phyloP scores from a whole-genome alignment of 371 early-diverging fungal genomes.

The Lichtheimia ornata region DNA sequence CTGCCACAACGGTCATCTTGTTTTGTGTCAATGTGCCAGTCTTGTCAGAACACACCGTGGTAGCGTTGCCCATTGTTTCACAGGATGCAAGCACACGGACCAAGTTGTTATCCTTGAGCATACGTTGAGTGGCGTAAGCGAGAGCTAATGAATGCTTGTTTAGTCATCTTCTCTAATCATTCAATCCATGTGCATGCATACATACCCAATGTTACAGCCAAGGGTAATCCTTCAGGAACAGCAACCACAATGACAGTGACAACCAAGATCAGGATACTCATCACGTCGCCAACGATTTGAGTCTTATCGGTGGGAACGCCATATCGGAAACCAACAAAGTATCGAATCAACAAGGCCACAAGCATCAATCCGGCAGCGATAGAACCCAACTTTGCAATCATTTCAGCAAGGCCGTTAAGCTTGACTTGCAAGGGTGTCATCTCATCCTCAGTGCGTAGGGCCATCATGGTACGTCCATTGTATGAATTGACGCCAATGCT shows the following conservation, averaged over 20 bases:
- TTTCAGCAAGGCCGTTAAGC: conserved; percentile 66
- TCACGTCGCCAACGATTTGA: conserved; percentile 46
- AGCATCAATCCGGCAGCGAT: conserved; percentile 72
- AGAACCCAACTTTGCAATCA: conserved; percentile 71
- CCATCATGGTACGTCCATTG: conserved; percentile 80
- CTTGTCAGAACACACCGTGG: conserved; percentile 90
- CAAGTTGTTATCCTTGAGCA: conserved; percentile 90
- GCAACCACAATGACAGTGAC: conserved; percentile 79
- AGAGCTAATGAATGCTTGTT: conserved; percentile 48
- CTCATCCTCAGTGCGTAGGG: conserved; percentile 54
- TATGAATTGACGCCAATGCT: conserved; percentile 73
- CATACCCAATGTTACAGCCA: conserved; percentile 72
- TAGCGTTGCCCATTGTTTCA: conserved; percentile 94
- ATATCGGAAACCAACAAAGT: conserved; percentile 44
- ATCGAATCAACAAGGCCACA: conserved; percentile 62
- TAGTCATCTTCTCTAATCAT: background rate
- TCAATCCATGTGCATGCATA: background rate
- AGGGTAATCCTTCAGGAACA: conserved; percentile 83
- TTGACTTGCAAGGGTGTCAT: conserved; percentile 76
- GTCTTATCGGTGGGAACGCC: conserved; percentile 21
- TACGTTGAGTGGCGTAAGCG: conserved; percentile 75
- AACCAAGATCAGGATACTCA: conserved; percentile 64
- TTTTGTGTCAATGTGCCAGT: conserved; percentile 92
- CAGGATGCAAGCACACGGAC: conserved; percentile 90
- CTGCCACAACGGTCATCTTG: conserved; percentile 85